phyloP scores from a whole-genome alignment of 1,284 basidiomycete genomes.

The Marasmius oreades region DNA sequence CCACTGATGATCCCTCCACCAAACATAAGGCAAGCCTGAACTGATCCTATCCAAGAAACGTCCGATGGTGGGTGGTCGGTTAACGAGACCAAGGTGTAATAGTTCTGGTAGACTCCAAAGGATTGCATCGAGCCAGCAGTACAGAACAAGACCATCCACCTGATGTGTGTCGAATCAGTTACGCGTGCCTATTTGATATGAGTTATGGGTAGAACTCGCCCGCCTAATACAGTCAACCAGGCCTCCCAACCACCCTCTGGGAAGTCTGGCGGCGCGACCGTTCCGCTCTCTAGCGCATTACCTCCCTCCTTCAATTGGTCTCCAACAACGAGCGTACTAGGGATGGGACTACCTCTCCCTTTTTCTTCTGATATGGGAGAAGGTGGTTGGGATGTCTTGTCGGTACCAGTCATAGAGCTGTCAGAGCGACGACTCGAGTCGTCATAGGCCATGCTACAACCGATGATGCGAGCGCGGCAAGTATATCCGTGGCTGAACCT shows the following conservation, averaged over 20 bases:
- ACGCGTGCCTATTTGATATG: background rate
- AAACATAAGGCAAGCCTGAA: conserved; percentile 28
- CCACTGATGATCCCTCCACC: conserved; percentile 26
- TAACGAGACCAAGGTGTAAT: conserved; percentile 23
- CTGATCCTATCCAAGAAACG: conserved; percentile 31
- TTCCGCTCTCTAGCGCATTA: background rate
- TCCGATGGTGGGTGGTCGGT: conserved; percentile 19
- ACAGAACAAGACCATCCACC: conserved; percentile 14
- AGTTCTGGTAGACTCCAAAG: conserved; percentile 33
- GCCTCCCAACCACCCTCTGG: conserved; percentile 23
- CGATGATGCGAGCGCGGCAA: background rate
- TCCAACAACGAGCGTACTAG: background rate
- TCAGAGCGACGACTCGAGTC: background rate
- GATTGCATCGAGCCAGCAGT: conserved; percentile 22
- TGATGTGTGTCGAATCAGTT: background rate
- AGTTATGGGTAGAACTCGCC: conserved; percentile 10
- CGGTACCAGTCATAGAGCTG: background rate
- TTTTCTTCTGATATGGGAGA: background rate
- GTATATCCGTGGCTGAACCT: background rate
- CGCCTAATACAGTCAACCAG: conserved; percentile 24
- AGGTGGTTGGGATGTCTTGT: background rate
- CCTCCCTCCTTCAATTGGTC: background rate
- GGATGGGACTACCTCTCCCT: background rate
- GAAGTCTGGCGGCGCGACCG: background rate
- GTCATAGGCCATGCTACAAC: background rate